These are phyloP conservation scores for Mycena rebaudengoi DNA, from an alignment of 768 basidiomycete species.

Conservation along the genomic window DNA sequence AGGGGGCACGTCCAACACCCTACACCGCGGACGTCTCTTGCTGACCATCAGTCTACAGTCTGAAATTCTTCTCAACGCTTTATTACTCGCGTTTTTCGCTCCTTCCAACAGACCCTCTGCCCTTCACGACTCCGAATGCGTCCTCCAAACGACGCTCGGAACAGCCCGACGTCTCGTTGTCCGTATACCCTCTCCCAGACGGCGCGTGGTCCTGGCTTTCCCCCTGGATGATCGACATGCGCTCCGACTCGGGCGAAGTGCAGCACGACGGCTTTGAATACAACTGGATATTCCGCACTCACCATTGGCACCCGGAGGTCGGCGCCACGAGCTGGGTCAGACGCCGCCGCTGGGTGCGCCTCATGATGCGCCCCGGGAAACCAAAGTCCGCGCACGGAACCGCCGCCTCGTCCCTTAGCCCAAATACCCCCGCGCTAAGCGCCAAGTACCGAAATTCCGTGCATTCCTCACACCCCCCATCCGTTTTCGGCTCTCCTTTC, in stretches of 20 bases:
- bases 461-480: slow-evolving; percentile 40
- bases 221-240: slow-evolving; percentile 91
- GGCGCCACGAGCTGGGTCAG: slow-evolving; percentile 76
- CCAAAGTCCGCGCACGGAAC: slow-evolving; percentile 25
- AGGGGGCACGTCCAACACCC: slow-evolving; percentile 62
- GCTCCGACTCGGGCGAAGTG: slow-evolving; percentile 74
- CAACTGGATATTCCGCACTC: slow-evolving; percentile 77
- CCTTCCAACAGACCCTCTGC: slow-evolving; percentile 74
- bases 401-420: slow-evolving; percentile 21
- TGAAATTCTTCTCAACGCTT: slow-evolving; percentile 76
- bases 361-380: slow-evolving; percentile 78
- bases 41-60: slow-evolving; percentile 38
- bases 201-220: slow-evolving; percentile 87
- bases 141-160: slow-evolving; percentile 48
- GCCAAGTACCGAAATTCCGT: slow-evolving; percentile 33
- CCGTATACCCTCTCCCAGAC: slow-evolving; percentile 78
- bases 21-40: slow-evolving; percentile 9
- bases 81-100: slow-evolving; percentile 77
- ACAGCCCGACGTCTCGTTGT: slow-evolving; percentile 65
- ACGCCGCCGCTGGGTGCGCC: slow-evolving; percentile 81
- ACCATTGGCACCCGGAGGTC: slow-evolving; percentile 71
- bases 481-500: slow-evolving; percentile 29
- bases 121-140: slow-evolving; percentile 70
- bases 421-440: slow-evolving; percentile 24
- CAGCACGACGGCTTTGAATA: slow-evolving; percentile 90